Evolutionary conservation across 2,329 filamentous ascomycete species (phyloP).

Genomic region (Sporothrix pallida): DNA sequence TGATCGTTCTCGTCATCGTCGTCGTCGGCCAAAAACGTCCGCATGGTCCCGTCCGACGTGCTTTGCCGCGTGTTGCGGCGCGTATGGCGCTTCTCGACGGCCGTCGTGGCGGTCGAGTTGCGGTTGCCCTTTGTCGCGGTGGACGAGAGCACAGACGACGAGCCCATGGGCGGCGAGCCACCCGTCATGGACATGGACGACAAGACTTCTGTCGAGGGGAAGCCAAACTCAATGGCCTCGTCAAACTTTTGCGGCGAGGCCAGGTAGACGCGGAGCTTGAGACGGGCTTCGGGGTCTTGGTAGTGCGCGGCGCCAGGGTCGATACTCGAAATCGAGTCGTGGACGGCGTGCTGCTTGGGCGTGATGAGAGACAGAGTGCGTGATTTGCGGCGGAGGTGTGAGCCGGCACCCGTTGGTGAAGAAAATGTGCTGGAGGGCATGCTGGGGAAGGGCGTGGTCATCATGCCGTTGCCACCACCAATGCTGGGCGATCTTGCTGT

Average conservation of each 20-base stretch:
- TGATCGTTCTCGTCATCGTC: slow-evolving; percentile 28
- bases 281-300: slow-evolving; percentile 84
- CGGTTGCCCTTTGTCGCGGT: slow-evolving; percentile 15
- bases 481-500: slow-evolving; percentile 7
- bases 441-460: slow-evolving; percentile 40
- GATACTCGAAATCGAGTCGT: slow-evolving; percentile 58
- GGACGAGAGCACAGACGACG: not conserved
- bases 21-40: slow-evolving; percentile 30
- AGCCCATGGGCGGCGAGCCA: slow-evolving; percentile 35
- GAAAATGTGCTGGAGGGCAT: slow-evolving; percentile 39
- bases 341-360: slow-evolving; percentile 54
- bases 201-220: slow-evolving; percentile 66
- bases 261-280: slow-evolving; percentile 84
- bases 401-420: slow-evolving; percentile 30
- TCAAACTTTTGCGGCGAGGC: slow-evolving; percentile 94
- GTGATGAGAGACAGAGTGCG: slow-evolving; percentile 61
- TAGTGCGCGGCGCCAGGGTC: slow-evolving; percentile 82
- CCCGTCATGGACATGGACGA: slow-evolving; percentile 42
- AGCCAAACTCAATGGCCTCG: slow-evolving; percentile 92
- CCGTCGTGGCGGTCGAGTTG: not conserved
- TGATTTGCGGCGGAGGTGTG: slow-evolving; percentile 58
- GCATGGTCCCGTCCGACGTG: slow-evolving; percentile 15
- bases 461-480: slow-evolving; percentile 40
- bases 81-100: slow-evolving; percentile 14
- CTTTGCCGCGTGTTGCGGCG: slow-evolving; percentile 2